Evolutionary conservation across 176 grass and related monocot species (phyloP).

Genomic region (Carex myosuroides): DNA sequence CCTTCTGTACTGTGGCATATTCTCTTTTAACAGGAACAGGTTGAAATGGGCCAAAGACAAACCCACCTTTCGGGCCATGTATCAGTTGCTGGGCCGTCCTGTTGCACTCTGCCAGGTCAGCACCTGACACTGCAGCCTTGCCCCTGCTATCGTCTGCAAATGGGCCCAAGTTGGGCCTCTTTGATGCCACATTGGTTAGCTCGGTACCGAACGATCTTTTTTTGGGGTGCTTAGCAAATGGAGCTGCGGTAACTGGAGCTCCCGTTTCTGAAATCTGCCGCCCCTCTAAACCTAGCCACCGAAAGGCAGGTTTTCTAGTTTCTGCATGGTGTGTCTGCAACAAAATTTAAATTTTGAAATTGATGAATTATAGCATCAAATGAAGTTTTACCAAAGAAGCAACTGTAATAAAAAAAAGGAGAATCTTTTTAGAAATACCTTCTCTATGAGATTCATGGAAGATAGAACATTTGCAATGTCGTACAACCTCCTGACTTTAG

Average conservation of each 20-base stretch:
- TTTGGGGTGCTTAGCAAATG: conserved; percentile 27
- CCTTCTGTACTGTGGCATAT: conserved; percentile 15
- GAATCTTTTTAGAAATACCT: conserved; percentile 32
- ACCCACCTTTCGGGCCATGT: conserved; percentile 32
- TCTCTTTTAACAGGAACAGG: conserved; percentile 45
- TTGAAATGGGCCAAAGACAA: conserved; percentile 85
- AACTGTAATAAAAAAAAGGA: neutral
- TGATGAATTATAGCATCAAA: neutral
- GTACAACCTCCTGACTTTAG: conserved; percentile 79
- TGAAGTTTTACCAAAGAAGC: neutral
- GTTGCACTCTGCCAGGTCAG: conserved; percentile 49
- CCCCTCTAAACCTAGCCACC: conserved; percentile 47
- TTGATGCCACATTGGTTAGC: conserved; percentile 51
- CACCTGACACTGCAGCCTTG: conserved; percentile 13
- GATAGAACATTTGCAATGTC: conserved; percentile 89
- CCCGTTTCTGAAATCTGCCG: conserved; percentile 30
- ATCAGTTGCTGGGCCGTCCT: conserved; percentile 25
- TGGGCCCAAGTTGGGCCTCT: conserved; percentile 34
- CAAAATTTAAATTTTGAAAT: conserved; percentile 4
- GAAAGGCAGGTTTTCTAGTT: conserved; percentile 68
- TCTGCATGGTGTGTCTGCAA: conserved; percentile 61
- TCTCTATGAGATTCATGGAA: conserved; percentile 74
- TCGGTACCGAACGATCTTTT: conserved; percentile 86
- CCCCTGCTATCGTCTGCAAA: conserved; percentile 37
- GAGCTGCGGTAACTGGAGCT: conserved; percentile 25